Conservation (phyloP, 2,329 filamentous ascomycete species). For the Phaeosphaeria sp. region DNA sequence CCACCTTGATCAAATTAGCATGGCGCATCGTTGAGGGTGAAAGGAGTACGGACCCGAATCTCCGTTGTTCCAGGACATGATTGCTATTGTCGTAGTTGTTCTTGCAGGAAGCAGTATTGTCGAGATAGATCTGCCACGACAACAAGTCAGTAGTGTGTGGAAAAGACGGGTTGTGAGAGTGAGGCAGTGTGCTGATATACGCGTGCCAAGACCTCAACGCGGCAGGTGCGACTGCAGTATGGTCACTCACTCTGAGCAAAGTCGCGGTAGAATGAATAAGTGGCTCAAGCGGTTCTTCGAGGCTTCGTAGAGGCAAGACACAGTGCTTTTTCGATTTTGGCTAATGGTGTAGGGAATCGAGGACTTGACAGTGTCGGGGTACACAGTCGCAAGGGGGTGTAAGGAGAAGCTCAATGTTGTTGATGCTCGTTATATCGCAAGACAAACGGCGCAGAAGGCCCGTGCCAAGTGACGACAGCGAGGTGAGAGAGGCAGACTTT, state of each 20-base stretch:
- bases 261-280: not conserved
- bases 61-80: slow-evolving; percentile 32
- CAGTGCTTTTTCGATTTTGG: not conserved
- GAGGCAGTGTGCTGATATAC: not conserved
- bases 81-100: slow-evolving; percentile 2
- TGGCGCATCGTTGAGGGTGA: slow-evolving; percentile 8
- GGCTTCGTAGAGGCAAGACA: not conserved
- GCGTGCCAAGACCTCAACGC: slow-evolving; percentile 6
- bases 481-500: slow-evolving; percentile 11
- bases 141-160: slow-evolving; percentile 1
- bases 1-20: slow-evolving; percentile 12
- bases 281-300: not conserved
- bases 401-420: not conserved
- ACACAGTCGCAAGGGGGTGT: not conserved
- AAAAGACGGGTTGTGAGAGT: not conserved
- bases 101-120: not conserved
- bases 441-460: not conserved
- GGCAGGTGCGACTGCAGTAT: not conserved
- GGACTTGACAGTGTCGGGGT: not conserved
- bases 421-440: slow-evolving; percentile 3
- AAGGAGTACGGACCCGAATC: slow-evolving; percentile 13
- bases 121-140: not conserved
- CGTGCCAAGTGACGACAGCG: slow-evolving; percentile 1
- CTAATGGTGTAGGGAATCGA: not conserved
- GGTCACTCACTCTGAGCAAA: slow-evolving; percentile 1